Evolutionary conservation across 1,139 yeast species (phyloP), one percentile per base, ranked within the genome.

Genomic region (Yamadazyma songkhlaensis): DNA sequence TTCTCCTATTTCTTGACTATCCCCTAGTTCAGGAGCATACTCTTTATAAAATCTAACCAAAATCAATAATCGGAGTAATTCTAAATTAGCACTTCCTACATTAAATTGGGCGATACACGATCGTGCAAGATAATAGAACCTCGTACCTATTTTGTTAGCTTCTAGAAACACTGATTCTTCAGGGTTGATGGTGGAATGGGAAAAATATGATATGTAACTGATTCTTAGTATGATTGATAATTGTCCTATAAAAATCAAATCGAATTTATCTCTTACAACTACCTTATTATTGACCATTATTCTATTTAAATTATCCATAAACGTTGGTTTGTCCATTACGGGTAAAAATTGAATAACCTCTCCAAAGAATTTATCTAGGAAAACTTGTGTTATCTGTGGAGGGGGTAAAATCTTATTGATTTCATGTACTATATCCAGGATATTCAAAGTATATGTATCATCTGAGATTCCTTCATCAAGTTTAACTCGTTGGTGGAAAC

Each of bases 281-380:
- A 39, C 8, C n/a, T 8, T 12, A 14, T 24, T 14, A 24, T 29
- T 22, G 5, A 11, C 9, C 3, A 23, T 12, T 8, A 31, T 17
- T 23, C 20, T 26, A 23, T 27, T 31, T 11, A 12, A 11, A 22
- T 31, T 15, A 6, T 14, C 23, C 32, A 50, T 46, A 29, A 62
- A 56, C 77, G 40, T 4, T 17, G 20, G 6, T 17, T 17, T 4
- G 6, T 76, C 79, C n/a, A 77, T 34, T 34, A 67, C 61, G 3
- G 83, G 82, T 39, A 64, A 50, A 33, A 71, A 64, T 0, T 77
- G 73, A 43, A 72, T 72, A 9, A 75, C 59, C 20, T 60, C 54
- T 2, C 49, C 51, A 49, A 77, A 77, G 20, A 17, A 17, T 17
- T 6, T 17, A 6, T 17, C 20, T 6, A 17, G 6, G 6, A 4